These are phyloP conservation scores for Floccularia luteovirens DNA, from an alignment of 768 basidiomycete species.

Conservation along the genomic window DNA sequence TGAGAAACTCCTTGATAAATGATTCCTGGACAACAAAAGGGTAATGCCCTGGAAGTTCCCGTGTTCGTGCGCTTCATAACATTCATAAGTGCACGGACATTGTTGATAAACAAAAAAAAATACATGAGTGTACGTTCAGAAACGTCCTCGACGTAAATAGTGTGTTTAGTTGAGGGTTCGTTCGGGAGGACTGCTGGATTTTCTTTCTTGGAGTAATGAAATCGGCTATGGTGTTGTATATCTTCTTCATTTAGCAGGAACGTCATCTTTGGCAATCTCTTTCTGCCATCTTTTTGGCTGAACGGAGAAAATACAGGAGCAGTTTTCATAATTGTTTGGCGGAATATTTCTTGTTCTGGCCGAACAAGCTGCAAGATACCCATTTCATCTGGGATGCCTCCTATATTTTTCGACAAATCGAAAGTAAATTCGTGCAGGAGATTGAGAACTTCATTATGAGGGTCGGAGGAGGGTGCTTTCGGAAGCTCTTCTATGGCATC, in stretches of 20 bases:
- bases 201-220: not conserved
- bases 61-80: slow-evolving; percentile 43
- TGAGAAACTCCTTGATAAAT: slow-evolving; percentile 31
- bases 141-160: slow-evolving; percentile 18
- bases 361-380: slow-evolving; percentile 53
- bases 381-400: slow-evolving; percentile 42
- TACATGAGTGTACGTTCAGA: slow-evolving; percentile 11
- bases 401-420: slow-evolving; percentile 35
- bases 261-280: slow-evolving; percentile 7
- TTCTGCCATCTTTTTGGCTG: slow-evolving; percentile 9
- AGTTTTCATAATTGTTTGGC: slow-evolving; percentile 36
- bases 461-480: slow-evolving; percentile 44
- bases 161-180: not conserved
- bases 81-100: not conserved
- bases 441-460: slow-evolving; percentile 46
- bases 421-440: slow-evolving; percentile 38
- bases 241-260: slow-evolving; percentile 13
- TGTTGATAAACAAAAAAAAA: not conserved
- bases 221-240: not conserved
- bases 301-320: slow-evolving; percentile 56
- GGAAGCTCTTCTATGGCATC: slow-evolving; percentile 26
- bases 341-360: slow-evolving; percentile 39
- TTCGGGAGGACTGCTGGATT: too few relatives aligned
- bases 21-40: slow-evolving; percentile 43
- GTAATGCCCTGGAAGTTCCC: slow-evolving; percentile 51